Conservation (phyloP, 148 eudicot genomes). For the Rhododendron molle region DNA sequence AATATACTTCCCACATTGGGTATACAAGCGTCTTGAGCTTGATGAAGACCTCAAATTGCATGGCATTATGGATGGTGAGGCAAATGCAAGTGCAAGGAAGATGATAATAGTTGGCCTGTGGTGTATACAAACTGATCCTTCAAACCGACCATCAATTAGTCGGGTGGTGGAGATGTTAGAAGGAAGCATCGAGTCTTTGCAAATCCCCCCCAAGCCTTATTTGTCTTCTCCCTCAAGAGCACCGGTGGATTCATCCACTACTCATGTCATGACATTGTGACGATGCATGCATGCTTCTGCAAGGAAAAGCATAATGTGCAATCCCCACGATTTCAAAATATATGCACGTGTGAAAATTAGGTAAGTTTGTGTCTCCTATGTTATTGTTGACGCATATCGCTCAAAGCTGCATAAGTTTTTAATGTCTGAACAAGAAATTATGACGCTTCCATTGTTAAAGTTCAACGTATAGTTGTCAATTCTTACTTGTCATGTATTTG, state of each 20-base stretch:
- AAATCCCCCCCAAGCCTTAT: background rate
- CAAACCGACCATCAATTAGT: background rate
- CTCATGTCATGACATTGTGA: background rate
- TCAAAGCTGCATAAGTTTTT: too few relatives aligned
- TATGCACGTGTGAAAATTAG: too few relatives aligned
- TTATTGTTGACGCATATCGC: too few relatives aligned
- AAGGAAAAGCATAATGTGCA: too few relatives aligned
- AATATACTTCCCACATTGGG: background rate
- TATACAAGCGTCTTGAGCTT: conserved; percentile 1
- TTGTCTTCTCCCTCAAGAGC: background rate
- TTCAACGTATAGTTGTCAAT: too few relatives aligned
- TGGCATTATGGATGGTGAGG: background rate
- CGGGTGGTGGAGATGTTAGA: conserved; percentile 8
- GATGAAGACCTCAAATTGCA: background rate
- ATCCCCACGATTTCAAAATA: too few relatives aligned
- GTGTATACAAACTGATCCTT: conserved; percentile 9
- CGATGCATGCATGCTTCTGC: background rate
- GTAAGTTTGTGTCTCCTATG: too few relatives aligned
- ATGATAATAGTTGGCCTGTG: conserved; percentile 4
- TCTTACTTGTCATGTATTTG: too few relatives aligned
- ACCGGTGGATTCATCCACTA: background rate
- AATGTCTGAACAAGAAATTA: too few relatives aligned
- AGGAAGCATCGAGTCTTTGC: background rate
- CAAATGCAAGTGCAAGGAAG: background rate
- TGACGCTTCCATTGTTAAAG: too few relatives aligned